Evolutionary conservation across 805 yeast genomes (phyloP), one percentile per base, ranked within the genome.

Genomic region (Metschnikowia kofuensis): DNA sequence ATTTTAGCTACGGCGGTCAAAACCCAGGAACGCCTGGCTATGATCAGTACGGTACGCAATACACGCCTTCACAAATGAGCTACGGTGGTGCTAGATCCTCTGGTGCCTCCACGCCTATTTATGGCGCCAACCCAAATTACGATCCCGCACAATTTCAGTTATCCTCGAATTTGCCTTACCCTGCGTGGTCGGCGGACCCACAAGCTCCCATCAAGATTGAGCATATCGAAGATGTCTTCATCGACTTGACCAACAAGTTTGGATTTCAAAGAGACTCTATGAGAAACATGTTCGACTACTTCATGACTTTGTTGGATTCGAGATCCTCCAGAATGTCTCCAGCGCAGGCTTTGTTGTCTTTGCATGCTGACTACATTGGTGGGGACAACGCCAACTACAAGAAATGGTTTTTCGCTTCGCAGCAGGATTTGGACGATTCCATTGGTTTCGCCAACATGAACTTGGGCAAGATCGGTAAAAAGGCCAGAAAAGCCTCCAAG

Each of bases 161-260:
- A 85, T 89, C 66, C 59, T 85, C 72, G 78, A 96, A 60, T 82
- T 90, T 94, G 68, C 99, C 99, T 32, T 94, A 92, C 68, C 99
- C 99, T 39, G 98, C 99, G 44, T 94, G 99, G 99, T 88, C 97
- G 27, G 96, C 96, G 41, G 98, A 94, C 69, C 91, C 87, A 49
- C 92, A 84, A 64, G 87, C 85, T 21, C 96, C 97, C 8, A 78
- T 94, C 40, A 76, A 87, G 43, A 78, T 80, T 54, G 94, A 87
- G 68, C 92, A 87, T 66, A 85, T 87, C 64, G 95, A 87, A 72
- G 95, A 87, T 72, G 82, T 87, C 35, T 87, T 87, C 65, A 87
- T 87, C 62, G 94, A 87, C 67, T 75, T 87, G 66, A 76, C 92
- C 38, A 87, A 87, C 70, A 84, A 83, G 68, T 87, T 87, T 63